Base-by-base conservation (phyloP, 1,284 basidiomycete genomes). In the Cystobasidium sp. region DNA sequence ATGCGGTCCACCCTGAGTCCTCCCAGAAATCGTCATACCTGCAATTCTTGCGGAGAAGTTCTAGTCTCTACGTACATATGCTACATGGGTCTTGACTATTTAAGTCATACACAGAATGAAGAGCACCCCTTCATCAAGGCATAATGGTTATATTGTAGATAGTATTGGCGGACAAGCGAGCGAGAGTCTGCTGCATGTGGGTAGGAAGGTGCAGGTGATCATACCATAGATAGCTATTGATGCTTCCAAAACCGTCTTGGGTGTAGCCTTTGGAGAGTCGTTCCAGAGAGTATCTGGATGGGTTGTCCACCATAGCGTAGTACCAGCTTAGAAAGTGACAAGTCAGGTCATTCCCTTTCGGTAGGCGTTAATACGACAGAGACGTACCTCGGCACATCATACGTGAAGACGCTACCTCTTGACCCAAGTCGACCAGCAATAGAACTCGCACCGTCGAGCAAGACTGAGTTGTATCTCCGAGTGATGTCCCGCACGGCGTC, bases 171-270 rank as follows among this genome's bases (percentile, higher is more conserved):
- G 66, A 56, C 41, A 68, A 24, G 39, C 43, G 43, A 20, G 70
- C 70, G 22, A 73, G 37, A 9, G n/a, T 16, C 10, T 55, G 20
- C 41, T 73, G 70, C 41, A 55, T 2, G 7, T 62, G 49, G 10
- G 70, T 66, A 7, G 49, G 46, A 3, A 73, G 63, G 39, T 73
- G 70, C 22, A 73, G 63, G 39, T 47, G n/a, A 63, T 73, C 70
- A 37, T 31, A 66, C 64, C 64, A 66, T 22, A 66, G 64, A 41
- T 66, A 66, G 31, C 37, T 43, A 44, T n/a, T 52, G 41, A 66
- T 22, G 52, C 51, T 37, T 12, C 37, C 41, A 73, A 18, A 49
- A 12, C 70, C 51, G 58, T 47, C 58, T 53, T 71, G 58, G 16
- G 49, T 47, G 20, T 49, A 71, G 20, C 69, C 69, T 10, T 12